These are phyloP conservation scores for Globisporangium cylindrosporum DNA, from an alignment of 352 stramenopile species.

Conservation along the genomic window DNA sequence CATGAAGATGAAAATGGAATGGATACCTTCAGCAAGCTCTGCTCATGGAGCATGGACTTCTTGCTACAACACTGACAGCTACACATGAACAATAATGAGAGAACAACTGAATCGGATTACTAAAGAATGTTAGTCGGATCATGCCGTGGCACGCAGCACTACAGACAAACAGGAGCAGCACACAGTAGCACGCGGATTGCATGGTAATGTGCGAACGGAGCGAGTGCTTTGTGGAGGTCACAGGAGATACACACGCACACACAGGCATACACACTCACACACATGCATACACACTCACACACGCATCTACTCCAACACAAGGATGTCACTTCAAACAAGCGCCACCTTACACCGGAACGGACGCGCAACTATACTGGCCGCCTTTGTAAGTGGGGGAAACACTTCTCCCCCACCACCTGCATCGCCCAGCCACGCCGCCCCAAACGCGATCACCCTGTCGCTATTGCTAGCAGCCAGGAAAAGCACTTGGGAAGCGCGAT, in stretches of 20 bases:
- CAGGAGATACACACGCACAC: slow-evolving; percentile 24
- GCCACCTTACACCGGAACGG: background rate
- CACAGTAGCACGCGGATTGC: slow-evolving; percentile 10
- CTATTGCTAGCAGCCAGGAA: background rate
- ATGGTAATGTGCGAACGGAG: slow-evolving; percentile 18
- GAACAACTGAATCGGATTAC: slow-evolving; percentile 78
- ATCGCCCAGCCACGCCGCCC: slow-evolving; percentile 21
- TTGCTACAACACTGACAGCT: background rate
- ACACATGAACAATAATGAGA: background rate
- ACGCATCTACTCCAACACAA: background rate
- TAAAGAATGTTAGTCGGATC: slow-evolving; percentile 61
- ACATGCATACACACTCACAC: background rate
- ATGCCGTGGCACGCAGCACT: slow-evolving; percentile 26
- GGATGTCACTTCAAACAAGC: background rate
- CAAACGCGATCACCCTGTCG: background rate
- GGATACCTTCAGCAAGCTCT: background rate
- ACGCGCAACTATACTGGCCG: slow-evolving; percentile 42
- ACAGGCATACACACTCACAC: slow-evolving; percentile 15
- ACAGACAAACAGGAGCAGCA: slow-evolving; percentile 9
- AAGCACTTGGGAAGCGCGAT: background rate
- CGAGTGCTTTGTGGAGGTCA: slow-evolving; percentile 19
- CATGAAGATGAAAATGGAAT: slow-evolving; percentile 3
- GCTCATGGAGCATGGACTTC: background rate
- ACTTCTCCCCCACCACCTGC: slow-evolving; percentile 58
- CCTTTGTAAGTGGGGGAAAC: slow-evolving; percentile 69